These are phyloP conservation scores for Linum lewisii DNA, from an alignment of 345 rosid genomes.

Conservation along the genomic window DNA sequence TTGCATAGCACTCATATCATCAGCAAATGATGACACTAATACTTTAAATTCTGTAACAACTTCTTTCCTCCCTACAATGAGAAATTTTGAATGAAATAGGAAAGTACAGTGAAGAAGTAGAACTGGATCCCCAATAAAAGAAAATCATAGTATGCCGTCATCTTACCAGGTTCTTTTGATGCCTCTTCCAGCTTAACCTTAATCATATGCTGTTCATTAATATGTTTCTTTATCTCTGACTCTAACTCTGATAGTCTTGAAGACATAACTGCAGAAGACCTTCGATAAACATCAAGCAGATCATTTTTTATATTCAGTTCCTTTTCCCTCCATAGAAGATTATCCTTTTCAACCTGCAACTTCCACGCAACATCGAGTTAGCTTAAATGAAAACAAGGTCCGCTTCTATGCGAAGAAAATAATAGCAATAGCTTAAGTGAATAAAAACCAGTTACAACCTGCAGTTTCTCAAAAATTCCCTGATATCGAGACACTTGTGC, in stretches of 20 bases:
- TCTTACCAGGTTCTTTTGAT: constrained; percentile 64
- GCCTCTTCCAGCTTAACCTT: constrained; percentile 57
- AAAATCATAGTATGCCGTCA: background rate
- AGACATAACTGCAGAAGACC: constrained; percentile 56
- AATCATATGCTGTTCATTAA: constrained; percentile 46
- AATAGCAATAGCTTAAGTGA: constrained; percentile 26
- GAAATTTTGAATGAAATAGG: constrained; percentile 8
- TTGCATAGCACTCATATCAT: constrained; percentile 81
- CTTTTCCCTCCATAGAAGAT: constrained; percentile 70
- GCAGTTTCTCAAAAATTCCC: constrained; percentile 75
- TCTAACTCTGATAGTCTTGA: constrained; percentile 54
- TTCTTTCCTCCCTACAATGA: constrained; percentile 74
- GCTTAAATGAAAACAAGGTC: constrained; percentile 20
- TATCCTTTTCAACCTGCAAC: constrained; percentile 79
- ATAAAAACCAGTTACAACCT: constrained; percentile 78
- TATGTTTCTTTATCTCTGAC: constrained; percentile 54
- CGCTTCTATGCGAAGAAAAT: constrained; percentile 13
- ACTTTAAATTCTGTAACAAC: constrained; percentile 76
- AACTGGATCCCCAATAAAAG: constrained; percentile 1
- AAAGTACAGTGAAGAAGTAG: constrained; percentile 10
- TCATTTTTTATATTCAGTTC: constrained; percentile 71
- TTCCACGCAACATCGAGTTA: constrained; percentile 20
- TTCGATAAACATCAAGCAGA: constrained; percentile 59
- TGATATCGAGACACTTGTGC: constrained; percentile 54
- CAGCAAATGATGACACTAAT: constrained; percentile 78